Percentiles rank a stretch among this genome's conserved stretches.
Evolutionary conservation across 2,329 filamentous ascomycete genomes (phyloP).

Genomic region (Xylaria arbuscula): DNA sequence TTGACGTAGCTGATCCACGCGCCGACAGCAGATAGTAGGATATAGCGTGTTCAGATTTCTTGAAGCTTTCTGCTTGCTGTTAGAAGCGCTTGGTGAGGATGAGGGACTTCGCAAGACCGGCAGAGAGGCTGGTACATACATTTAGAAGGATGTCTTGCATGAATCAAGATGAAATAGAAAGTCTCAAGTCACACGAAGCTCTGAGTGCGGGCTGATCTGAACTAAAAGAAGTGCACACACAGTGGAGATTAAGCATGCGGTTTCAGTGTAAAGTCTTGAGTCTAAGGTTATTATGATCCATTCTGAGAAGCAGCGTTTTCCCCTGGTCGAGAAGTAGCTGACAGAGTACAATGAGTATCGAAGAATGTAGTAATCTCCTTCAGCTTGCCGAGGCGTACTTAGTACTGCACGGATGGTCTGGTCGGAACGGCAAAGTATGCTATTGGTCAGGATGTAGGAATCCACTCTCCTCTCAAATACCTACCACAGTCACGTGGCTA

Average conservation of each 20-base stretch:
- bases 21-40: background rate
- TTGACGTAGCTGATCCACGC: background rate
- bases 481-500: background rate
- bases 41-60: background rate
- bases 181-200: background rate
- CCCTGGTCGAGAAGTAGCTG: background rate
- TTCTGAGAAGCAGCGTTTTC: background rate
- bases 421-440: background rate
- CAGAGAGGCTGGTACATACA: background rate
- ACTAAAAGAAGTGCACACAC: background rate
- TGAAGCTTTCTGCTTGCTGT: slow-evolving; percentile 5
- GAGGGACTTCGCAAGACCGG: background rate
- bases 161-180: background rate
- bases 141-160: background rate
- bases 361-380: slow-evolving; percentile 1
- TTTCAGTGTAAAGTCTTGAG: background rate
- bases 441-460: background rate
- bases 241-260: background rate
- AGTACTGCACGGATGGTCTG: too few relatives aligned
- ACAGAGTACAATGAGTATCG: background rate
- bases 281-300: background rate
- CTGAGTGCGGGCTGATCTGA: background rate
- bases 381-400: slow-evolving; percentile 3
- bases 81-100: background rate
- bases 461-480: background rate